Percentiles rank a stretch among this genome's conserved stretches.
Evolutionary conservation across 441 rosid species (phyloP).

Genomic region (Syzygium malaccense): DNA sequence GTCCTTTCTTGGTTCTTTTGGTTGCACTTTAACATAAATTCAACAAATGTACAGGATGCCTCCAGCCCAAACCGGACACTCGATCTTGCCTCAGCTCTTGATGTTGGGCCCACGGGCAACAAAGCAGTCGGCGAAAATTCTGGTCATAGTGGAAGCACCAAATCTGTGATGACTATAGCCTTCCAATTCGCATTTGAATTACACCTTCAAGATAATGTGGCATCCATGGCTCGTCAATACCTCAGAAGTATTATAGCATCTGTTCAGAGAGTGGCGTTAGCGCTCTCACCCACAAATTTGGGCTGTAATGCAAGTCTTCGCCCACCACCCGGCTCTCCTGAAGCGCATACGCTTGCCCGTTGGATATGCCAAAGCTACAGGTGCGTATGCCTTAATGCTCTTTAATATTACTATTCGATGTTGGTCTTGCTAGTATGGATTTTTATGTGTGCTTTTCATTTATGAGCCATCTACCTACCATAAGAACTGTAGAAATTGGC

Average conservation of each 20-base stretch:
- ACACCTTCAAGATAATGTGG: conserved; percentile 59
- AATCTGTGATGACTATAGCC: conserved; percentile 71
- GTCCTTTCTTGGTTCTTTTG: not conserved
- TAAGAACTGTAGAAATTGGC: not conserved
- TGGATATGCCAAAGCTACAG: conserved; percentile 58
- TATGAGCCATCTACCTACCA: not conserved
- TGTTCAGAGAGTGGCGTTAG: conserved; percentile 63
- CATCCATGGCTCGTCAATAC: conserved; percentile 63
- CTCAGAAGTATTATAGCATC: conserved; percentile 59
- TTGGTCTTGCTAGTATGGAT: not conserved
- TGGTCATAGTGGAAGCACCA: conserved; percentile 34
- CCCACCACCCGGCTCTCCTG: conserved; percentile 54
- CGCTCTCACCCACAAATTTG: conserved; percentile 52
- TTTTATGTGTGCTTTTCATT: not conserved
- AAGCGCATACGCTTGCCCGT: conserved; percentile 57
- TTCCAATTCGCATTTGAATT: conserved; percentile 61
- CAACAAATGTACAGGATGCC: conserved; percentile 27
- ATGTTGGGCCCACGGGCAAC: conserved; percentile 38
- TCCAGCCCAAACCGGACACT: conserved; percentile 64
- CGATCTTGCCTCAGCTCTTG: conserved; percentile 72
- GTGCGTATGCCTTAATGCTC: conserved; percentile 1
- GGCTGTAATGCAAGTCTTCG: conserved; percentile 34
- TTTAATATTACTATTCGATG: not conserved
- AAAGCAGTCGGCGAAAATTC: conserved; percentile 37
- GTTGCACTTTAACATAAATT: not conserved